phyloP scores from a whole-genome alignment of 225 moss, liverwort and hornwort species.

The Bryoerythrophyllum caledonicum region DNA sequence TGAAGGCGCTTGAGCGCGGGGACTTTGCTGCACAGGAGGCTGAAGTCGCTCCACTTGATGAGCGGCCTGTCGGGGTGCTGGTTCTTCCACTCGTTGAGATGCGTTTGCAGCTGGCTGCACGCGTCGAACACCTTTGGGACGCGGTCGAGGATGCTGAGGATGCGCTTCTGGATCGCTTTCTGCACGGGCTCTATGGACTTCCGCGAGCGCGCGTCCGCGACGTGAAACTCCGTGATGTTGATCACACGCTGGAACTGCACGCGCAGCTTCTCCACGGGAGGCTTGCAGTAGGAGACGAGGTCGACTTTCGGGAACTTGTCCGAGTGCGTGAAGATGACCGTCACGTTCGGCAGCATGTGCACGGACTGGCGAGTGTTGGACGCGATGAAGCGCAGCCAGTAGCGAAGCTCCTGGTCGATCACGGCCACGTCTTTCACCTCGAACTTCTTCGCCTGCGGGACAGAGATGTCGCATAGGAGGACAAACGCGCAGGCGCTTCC shows the following conservation, averaged over 20 bases:
- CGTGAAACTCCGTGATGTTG: constrained; percentile 60
- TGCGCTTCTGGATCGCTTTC: constrained; percentile 53
- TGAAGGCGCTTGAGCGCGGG: constrained; percentile 41
- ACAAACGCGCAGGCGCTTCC: constrained; percentile 56
- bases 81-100: constrained; percentile 53
- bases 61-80: constrained; percentile 57
- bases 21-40: constrained; percentile 48
- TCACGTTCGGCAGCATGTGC: constrained; percentile 57
- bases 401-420: constrained; percentile 51
- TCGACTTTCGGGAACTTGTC: constrained; percentile 56
- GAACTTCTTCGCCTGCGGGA: constrained; percentile 26
- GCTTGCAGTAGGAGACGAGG: constrained; percentile 43
- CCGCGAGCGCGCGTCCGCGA: constrained; percentile 49
- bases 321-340: constrained; percentile 62
- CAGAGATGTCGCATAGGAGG: constrained; percentile 45
- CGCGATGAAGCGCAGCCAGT: constrained; percentile 74
- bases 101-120: constrained; percentile 44
- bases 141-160: constrained; percentile 44
- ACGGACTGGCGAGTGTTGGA: constrained; percentile 55
- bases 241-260: constrained; percentile 36
- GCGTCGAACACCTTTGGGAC: constrained; percentile 59
- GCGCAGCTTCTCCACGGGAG: constrained; percentile 45
- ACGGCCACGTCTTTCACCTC: constrained; percentile 37
- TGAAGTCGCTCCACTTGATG: constrained; percentile 59
- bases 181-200: constrained; percentile 53